Evolutionary conservation across 75 land plant genomes (phyloP), one percentile per base, ranked within the genome.

Genomic region (Cunninghamia lanceolata): DNA sequence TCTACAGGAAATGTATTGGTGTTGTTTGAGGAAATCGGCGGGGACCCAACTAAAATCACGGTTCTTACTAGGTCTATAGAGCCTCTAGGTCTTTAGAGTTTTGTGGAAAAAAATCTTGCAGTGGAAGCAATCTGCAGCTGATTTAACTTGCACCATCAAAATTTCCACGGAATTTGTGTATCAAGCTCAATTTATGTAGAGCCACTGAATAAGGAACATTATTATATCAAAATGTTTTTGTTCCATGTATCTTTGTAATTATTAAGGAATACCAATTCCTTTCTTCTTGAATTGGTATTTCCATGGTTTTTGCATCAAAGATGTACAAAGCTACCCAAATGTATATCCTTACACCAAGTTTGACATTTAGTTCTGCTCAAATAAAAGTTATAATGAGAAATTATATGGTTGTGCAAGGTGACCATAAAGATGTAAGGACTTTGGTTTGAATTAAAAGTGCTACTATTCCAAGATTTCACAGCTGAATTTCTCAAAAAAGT

Each of bases 11-110:
- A 94, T 88, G 86, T 78, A n/a, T 88, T 94, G 53, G 94, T 94
- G 11, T 85, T 94, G 66, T 90, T 94, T 38, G 95, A 94, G 88
- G 95, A 94, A 86, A 83, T 87, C 10, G 95, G 95, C 17, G 94
- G 95, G 1, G 94, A 92, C 84, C 95, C 95, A 34, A 88, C 93
- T 16, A 82, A 86, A 77, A 88, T 94, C 76, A 84, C 88, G 15
- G 85, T 94, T 79, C 90, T 87, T 13, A 88, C 90, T 32, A 88
- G 86, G 45, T 82, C 89, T 78, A 35, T 54, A 25, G 89, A 42
- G 52, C 87, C 86, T 70, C 39, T 92, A 68, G 81, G 66, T 87
- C 46, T 91, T 21, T 93, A 95, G 84, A 89, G 94, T 15, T 87
- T 77, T n/a, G 84, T 89, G 9, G 39, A 85, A 25, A 92, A 91